Evolutionary conservation across 2,329 filamentous ascomycete genomes (phyloP).

Genomic region (Nemania sp.): DNA sequence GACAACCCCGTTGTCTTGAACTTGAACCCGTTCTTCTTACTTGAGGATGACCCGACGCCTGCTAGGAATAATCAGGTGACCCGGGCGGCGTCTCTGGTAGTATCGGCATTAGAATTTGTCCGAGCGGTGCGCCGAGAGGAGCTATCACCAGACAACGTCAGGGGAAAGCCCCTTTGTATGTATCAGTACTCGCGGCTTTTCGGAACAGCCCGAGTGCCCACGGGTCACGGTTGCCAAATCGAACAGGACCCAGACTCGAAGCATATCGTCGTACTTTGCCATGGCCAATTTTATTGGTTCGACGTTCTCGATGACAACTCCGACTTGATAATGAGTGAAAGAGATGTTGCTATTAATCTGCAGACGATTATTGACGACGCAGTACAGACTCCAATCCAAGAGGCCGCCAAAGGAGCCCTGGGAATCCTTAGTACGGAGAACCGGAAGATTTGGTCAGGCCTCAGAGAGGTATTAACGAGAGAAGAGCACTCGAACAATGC

Average conservation of each 20-base stretch:
- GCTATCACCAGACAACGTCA: slow-evolving; percentile 82
- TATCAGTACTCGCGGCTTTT: slow-evolving; percentile 97
- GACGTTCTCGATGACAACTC: slow-evolving; percentile 94
- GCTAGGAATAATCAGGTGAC: slow-evolving; percentile 96
- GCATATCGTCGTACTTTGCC: slow-evolving; percentile 89
- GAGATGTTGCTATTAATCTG: slow-evolving; percentile 87
- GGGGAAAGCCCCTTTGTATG: slow-evolving; percentile 89
- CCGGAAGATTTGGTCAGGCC: slow-evolving; percentile 90
- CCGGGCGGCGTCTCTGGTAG: slow-evolving; percentile 85
- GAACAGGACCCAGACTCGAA: slow-evolving; percentile 92
- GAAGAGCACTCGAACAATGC: slow-evolving; percentile 92
- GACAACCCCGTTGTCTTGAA: slow-evolving; percentile 98
- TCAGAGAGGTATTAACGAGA: slow-evolving; percentile 83
- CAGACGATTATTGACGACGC: slow-evolving; percentile 93
- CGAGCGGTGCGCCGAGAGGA: slow-evolving; percentile 92
- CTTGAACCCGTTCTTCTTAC: slow-evolving; percentile 94
- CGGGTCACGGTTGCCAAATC: slow-evolving; percentile 92
- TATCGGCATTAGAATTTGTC: slow-evolving; percentile 90
- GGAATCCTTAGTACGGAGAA: slow-evolving; percentile 96
- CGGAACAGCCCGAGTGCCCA: slow-evolving; percentile 91
- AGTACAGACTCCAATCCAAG: slow-evolving; percentile 83
- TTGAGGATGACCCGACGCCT: slow-evolving; percentile 96
- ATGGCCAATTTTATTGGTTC: slow-evolving; percentile 98
- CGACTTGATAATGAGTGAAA: slow-evolving; percentile 96
- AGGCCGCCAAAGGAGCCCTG: slow-evolving; percentile 91